Evolutionary conservation across 768 basidiomycete species (phyloP).

Genomic region (Rhodotorula toruloides): DNA sequence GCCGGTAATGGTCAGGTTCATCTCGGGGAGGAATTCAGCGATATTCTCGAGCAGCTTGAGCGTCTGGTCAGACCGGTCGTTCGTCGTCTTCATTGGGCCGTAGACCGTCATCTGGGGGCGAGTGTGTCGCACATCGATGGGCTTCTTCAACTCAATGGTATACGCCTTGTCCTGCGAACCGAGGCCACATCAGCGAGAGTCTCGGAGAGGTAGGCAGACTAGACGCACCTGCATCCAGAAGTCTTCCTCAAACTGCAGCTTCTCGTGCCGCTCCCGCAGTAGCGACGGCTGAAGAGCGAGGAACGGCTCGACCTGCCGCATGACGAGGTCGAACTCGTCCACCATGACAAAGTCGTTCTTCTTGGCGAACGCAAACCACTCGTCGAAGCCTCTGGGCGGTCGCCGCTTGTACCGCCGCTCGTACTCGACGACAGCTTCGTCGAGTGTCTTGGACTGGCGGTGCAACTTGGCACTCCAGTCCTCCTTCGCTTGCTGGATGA

Average conservation of each 20-base stretch:
- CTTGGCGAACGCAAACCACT: constrained; percentile 69
- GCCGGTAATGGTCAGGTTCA: constrained; percentile 40
- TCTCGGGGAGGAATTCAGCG: constrained; percentile 35
- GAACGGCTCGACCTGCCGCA: constrained; percentile 50
- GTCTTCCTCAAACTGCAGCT: constrained; percentile 23
- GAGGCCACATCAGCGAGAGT: neutral
- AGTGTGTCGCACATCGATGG: neutral
- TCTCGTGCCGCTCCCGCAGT: constrained; percentile 38
- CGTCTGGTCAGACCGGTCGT: constrained; percentile 28
- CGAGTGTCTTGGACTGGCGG: constrained; percentile 71
- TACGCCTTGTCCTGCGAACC: constrained; percentile 29
- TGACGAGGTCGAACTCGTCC: constrained; percentile 66
- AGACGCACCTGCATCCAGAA: constrained; percentile 29
- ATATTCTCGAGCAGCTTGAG: constrained; percentile 25
- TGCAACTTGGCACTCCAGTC: constrained; percentile 56
- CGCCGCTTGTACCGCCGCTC: constrained; percentile 63
- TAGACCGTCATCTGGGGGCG: too few relatives aligned
- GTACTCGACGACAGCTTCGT: constrained; percentile 76
- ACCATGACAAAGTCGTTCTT: constrained; percentile 51
- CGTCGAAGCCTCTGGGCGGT: constrained; percentile 84
- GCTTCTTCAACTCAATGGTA: constrained; percentile 22
- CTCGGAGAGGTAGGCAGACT: neutral
- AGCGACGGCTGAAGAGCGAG: constrained; percentile 50
- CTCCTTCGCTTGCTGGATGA: constrained; percentile 48
- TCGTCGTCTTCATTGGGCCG: constrained; percentile 27